Base-by-base conservation (phyloP, 176 grass and related monocot species). In the Echinochloa phyllopogon region DNA sequence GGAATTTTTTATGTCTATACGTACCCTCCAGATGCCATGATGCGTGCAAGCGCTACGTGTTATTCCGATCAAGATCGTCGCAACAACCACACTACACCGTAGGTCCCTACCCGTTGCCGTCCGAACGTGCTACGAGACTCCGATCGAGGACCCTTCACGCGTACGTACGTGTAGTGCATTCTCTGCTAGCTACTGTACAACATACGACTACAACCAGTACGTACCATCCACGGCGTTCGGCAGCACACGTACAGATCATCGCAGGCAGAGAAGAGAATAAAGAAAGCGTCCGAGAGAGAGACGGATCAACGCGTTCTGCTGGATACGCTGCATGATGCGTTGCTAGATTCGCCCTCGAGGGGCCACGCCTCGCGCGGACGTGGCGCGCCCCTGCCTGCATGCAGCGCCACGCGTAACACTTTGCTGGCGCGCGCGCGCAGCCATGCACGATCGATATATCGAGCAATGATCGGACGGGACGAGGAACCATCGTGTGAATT, bases 301-400 rank as follows among this genome's bases (percentile, higher is more conserved):
- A 33, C 29, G 29, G 29, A 33, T 33, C 53, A 8, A 55, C 52
- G 17, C 53, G 6, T 56, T 21, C 53, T 8, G 44, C 8, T 47
- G 13, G 20, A 10, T 58, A 58, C 55, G 55, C 20, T 58, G 55
- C 55, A 66, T 10, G 64, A 66, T 10, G 64, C 33, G 64, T 18
- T 8, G 2, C 62, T 29, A 65, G 62, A 10, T 37, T 29, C 24
- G 25, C 27, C 29, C 1, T 33, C 29, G 29, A 33, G 23, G 4
- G 33, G 75, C 66, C 85, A 81, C 77, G 77, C 81, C 48, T 4
- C 57, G 17, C 42, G 68, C n/a, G 21, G 56, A 57, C 85, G 59
- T 45, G 77, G 69, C 69, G 4, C n/a, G 15, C 20, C 33, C 5
- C 5, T 3, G 41, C 36, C 0, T 43, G 65, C 65, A 40, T 79